Evolutionary conservation across 768 basidiomycete species (phyloP).

Genomic region (Ramaria rubella): DNA sequence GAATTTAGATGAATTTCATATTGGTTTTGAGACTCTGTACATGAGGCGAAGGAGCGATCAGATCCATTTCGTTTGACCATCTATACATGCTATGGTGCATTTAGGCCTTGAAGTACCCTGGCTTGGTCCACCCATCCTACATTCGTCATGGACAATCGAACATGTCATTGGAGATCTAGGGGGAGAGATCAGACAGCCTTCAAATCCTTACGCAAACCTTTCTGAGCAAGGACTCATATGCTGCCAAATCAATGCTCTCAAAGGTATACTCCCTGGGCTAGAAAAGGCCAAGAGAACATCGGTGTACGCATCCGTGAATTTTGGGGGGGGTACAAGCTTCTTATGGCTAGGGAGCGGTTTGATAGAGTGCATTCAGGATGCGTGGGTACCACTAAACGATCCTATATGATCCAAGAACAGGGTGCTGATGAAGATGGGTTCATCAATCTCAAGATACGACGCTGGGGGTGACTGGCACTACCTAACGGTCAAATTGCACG

Average conservation of each 20-base stretch:
- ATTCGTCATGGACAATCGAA: background rate
- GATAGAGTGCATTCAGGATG: constrained; percentile 11
- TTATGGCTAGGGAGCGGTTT: constrained; percentile 15
- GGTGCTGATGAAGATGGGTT: no score
- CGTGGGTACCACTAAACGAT: background rate
- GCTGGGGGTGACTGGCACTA: constrained; percentile 17
- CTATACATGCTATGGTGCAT: constrained; percentile 1
- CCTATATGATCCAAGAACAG: background rate
- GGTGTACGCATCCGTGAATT: constrained; percentile 10
- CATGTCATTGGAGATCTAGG: background rate
- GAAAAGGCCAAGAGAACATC: no score
- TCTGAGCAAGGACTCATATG: constrained; percentile 19
- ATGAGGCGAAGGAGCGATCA: background rate
- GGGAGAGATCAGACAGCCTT: background rate
- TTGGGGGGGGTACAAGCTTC: constrained; percentile 22
- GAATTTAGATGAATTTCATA: background rate
- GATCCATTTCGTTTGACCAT: background rate
- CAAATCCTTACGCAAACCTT: no score
- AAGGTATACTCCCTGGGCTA: constrained; percentile 15
- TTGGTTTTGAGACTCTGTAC: background rate
- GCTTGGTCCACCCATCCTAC: no score
- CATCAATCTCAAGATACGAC: constrained; percentile 6
- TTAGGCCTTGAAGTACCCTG: background rate
- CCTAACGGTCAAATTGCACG: constrained; percentile 22
- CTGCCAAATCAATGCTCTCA: constrained; percentile 20